These are phyloP conservation scores for Medicago ruthenica DNA, from an alignment of 306 rosid genomes.

Conservation along the genomic window DNA sequence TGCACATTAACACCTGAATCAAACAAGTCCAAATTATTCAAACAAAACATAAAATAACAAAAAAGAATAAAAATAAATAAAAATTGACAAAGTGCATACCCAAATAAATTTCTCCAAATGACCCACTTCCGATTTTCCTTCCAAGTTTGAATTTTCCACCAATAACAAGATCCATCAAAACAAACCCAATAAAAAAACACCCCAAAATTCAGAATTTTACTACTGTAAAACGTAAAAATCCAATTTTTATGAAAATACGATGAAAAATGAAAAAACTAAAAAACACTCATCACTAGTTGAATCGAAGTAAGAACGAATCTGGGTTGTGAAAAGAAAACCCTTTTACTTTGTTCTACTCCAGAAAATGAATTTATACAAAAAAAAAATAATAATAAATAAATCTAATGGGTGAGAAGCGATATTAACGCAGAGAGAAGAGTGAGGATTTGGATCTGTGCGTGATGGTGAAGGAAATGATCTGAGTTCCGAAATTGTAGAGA, in stretches of 20 bases:
- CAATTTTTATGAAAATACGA: conserved; percentile 23
- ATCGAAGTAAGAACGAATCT: conserved; percentile 33
- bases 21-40: conserved; percentile 43
- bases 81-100: conserved; percentile 55
- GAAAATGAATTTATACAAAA: not conserved
- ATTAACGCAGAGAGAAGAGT: conserved; percentile 10
- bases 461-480: conserved; percentile 1
- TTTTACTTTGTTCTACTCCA: not conserved
- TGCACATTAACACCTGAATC: conserved; percentile 80
- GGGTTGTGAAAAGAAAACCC: conserved; percentile 35
- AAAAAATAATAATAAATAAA: not conserved
- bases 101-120: conserved; percentile 88
- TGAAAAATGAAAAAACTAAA: conserved; percentile 27
- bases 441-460: conserved; percentile 50
- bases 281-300: conserved; percentile 29
- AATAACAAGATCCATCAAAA: conserved; percentile 76
- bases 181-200: conserved; percentile 52
- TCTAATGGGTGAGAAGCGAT: conserved; percentile 36
- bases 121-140: conserved; percentile 91
- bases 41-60: conserved; percentile 20
- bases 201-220: conserved; percentile 32
- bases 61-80: not conserved
- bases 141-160: conserved; percentile 94
- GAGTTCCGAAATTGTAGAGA: conserved; percentile 30
- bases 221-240: not conserved